phyloP scores from a whole-genome alignment of 176 grass and related monocot species.

The Alloteropsis semialata region DNA sequence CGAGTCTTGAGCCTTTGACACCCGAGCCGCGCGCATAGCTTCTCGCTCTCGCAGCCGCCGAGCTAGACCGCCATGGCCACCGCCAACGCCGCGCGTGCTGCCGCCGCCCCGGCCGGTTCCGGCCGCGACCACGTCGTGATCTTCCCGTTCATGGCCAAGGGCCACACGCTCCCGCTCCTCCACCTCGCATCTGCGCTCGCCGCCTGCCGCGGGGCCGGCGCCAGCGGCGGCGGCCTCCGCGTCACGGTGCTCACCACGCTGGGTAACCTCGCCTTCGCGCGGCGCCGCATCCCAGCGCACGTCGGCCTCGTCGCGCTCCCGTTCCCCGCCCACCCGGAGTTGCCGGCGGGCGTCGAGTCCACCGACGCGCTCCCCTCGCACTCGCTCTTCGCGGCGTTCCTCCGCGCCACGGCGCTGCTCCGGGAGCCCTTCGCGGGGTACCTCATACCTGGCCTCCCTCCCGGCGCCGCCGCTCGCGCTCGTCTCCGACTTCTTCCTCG shows the following conservation, averaged over 20 bases:
- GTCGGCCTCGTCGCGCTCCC: constrained; percentile 44
- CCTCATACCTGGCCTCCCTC: constrained; percentile 44
- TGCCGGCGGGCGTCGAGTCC: constrained; percentile 45
- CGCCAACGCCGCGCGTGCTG: background rate
- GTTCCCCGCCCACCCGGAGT: constrained; percentile 31
- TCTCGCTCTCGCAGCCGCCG: no score
- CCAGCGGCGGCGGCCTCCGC: constrained; percentile 12
- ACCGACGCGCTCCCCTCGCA: constrained; percentile 42
- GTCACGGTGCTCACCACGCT: constrained; percentile 57
- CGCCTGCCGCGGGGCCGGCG: constrained; percentile 1
- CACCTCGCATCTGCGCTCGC: constrained; percentile 52
- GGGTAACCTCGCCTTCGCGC: constrained; percentile 41
- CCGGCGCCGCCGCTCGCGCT: background rate
- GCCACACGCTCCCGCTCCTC: constrained; percentile 68
- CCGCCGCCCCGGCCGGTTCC: background rate
- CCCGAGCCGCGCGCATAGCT: no score
- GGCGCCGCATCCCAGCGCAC: constrained; percentile 22
- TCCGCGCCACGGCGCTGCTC: constrained; percentile 51
- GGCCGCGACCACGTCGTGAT: constrained; percentile 55
- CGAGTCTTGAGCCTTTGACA: no score
- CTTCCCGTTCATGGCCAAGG: constrained; percentile 85
- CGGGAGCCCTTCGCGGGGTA: constrained; percentile 41
- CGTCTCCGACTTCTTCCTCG: constrained; percentile 79
- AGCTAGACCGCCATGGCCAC: constrained; percentile 2
- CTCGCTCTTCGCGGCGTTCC: constrained; percentile 53